Evolutionary conservation across 495 filamentous ascomycete genomes (phyloP).

Genomic region (Trichoderma orchidacearum): DNA sequence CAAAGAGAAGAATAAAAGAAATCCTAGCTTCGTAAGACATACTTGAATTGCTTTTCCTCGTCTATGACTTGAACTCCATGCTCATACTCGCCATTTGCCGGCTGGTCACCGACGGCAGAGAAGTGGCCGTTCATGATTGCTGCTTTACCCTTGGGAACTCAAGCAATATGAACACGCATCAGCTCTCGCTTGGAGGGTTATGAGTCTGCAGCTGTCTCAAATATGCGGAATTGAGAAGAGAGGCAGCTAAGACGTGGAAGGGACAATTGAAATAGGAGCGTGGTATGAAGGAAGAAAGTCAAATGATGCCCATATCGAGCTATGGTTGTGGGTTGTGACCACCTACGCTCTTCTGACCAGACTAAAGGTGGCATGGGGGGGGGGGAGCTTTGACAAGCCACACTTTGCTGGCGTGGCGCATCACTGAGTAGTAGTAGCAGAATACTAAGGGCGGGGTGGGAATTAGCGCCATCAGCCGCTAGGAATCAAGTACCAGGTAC

Average conservation of each 20-base stretch:
- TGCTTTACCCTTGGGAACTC: not conserved
- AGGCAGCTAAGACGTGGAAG: not conserved
- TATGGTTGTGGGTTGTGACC: not conserved
- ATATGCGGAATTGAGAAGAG: not conserved
- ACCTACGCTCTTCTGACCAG: not conserved
- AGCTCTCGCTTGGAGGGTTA: not conserved
- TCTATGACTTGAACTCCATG: conserved; percentile 96
- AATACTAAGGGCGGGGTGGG: too few relatives aligned
- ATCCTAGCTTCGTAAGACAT: conserved; percentile 20
- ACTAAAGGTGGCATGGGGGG: not conserved
- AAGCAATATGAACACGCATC: not conserved
- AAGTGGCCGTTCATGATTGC: conserved; percentile 74
- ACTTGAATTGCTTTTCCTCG: conserved; percentile 95
- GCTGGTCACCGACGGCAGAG: conserved; percentile 57
- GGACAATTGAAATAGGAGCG: not conserved
- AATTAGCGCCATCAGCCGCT: too few relatives aligned
- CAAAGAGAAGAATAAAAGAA: conserved; percentile 1
- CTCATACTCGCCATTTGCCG: conserved; percentile 57
- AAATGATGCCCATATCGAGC: not conserved
- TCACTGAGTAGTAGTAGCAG: too few relatives aligned
- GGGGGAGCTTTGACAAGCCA: not conserved
- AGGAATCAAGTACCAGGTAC: too few relatives aligned
- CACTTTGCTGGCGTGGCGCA: not conserved
- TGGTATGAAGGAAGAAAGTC: not conserved
- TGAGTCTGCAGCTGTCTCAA: not conserved